Percentiles rank a stretch among this genome's conserved stretches.
phyloP scores from a whole-genome alignment of 2,329 filamentous ascomycete species.

The Tricladium varicosporioides region DNA sequence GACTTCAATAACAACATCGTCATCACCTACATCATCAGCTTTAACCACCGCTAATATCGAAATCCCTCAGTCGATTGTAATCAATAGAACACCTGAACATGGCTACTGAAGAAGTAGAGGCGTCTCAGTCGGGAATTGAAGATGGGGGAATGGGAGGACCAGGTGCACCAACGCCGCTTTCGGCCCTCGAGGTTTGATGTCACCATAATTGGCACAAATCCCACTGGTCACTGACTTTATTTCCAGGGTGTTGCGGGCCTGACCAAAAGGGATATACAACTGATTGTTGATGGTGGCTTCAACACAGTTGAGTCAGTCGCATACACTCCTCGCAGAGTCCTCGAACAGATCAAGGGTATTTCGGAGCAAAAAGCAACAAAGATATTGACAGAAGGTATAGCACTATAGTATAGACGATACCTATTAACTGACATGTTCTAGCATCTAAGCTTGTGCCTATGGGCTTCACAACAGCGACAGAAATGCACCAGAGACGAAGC shows the following conservation, averaged over 20 bases:
- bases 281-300: conserved; percentile 87
- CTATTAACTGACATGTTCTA: conserved; percentile 36
- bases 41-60: no score
- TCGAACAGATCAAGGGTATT: conserved; percentile 97
- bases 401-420: background rate
- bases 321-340: conserved; percentile 77
- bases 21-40: background rate
- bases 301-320: conserved; percentile 96
- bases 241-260: conserved; percentile 80
- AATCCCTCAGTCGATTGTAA: no score
- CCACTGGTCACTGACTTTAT: background rate
- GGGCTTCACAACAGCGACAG: conserved; percentile 98
- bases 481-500: conserved; percentile 96
- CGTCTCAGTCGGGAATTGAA: conserved; percentile 71
- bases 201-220: conserved; percentile 22
- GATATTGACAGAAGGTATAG: conserved; percentile 77
- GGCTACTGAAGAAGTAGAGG: conserved; percentile 42
- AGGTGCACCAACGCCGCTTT: conserved; percentile 88
- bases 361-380: conserved; percentile 96
- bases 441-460: conserved; percentile 96
- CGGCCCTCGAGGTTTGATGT: conserved; percentile 70
- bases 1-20: background rate
- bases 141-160: conserved; percentile 75
- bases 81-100: conserved; percentile 16
- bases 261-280: conserved; percentile 92